These are phyloP conservation scores for Melaleuca alternifolia DNA, from an alignment of 345 rosid species.

Conservation along the genomic window DNA sequence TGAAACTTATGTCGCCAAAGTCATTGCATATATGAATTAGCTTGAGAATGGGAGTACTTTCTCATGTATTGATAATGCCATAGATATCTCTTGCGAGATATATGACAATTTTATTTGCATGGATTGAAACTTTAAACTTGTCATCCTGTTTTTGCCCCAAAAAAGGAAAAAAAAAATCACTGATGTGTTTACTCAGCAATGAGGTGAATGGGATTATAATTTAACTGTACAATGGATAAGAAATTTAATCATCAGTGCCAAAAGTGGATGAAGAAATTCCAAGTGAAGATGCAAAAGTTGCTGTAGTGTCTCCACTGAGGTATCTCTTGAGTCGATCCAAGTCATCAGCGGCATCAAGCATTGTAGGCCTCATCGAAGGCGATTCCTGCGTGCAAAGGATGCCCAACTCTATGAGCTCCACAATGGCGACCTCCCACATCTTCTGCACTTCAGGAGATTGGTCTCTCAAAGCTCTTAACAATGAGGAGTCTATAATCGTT, in stretches of 20 bases:
- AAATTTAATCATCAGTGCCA: constrained; percentile 13
- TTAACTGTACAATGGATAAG: not conserved
- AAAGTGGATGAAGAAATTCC: constrained; percentile 41
- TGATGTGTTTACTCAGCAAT: not conserved
- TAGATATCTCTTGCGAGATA: not conserved
- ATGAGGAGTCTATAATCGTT: constrained; percentile 28
- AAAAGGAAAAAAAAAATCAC: not conserved
- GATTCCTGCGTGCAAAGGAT: constrained; percentile 49
- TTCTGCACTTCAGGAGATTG: constrained; percentile 29
- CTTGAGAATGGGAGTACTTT: not conserved
- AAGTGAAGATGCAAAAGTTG: constrained; percentile 38
- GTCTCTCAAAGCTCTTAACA: constrained; percentile 26
- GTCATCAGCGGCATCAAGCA: constrained; percentile 55
- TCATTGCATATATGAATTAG: not conserved
- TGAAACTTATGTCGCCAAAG: not conserved
- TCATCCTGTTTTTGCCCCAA: not conserved
- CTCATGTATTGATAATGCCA: not conserved
- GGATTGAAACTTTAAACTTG: not conserved
- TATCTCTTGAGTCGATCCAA: constrained; percentile 42
- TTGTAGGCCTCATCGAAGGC: constrained; percentile 43
- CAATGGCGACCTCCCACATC: constrained; percentile 42
- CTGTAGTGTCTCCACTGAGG: constrained; percentile 32
- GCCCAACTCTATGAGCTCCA: constrained; percentile 40
- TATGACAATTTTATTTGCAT: not conserved
- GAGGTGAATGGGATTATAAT: not conserved